Conservation (phyloP, 441 rosid species). For the Daphne laureola region DNA sequence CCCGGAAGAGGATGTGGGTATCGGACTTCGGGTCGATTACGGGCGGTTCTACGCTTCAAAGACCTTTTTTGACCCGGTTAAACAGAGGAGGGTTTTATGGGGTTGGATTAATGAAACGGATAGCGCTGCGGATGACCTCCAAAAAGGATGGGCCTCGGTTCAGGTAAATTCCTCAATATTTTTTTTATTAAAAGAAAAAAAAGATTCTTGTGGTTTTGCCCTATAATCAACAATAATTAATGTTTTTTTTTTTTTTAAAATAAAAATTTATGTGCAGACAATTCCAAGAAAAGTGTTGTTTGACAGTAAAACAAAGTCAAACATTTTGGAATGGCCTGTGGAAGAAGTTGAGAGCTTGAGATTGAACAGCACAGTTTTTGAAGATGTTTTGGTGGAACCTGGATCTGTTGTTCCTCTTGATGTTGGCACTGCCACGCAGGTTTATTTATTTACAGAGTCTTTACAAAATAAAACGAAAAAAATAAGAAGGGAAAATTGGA, state of each 20-base stretch:
- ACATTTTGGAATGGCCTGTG: slow-evolving; percentile 66
- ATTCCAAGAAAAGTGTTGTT: slow-evolving; percentile 54
- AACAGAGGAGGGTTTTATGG: slow-evolving; percentile 56
- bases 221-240: too few species aligned
- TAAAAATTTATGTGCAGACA: slow-evolving; percentile 27
- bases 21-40: slow-evolving; percentile 57
- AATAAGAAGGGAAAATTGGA: too few species aligned
- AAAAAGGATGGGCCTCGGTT: slow-evolving; percentile 82
- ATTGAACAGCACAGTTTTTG: slow-evolving; percentile 30
- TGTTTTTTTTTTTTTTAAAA: neutral
- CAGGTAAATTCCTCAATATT: slow-evolving; percentile 33
- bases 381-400: slow-evolving; percentile 35
- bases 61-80: slow-evolving; percentile 58
- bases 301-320: slow-evolving; percentile 51
- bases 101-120: slow-evolving; percentile 87
- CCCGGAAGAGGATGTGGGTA: slow-evolving; percentile 58
- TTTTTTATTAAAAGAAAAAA: too few species aligned
- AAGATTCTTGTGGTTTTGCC: too few species aligned
- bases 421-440: slow-evolving; percentile 60
- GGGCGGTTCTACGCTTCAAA: slow-evolving; percentile 80
- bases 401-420: slow-evolving; percentile 49
- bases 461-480: too few species aligned
- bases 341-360: slow-evolving; percentile 64
- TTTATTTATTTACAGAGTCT: neutral
- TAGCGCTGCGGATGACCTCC: slow-evolving; percentile 44